A percentile compares a stretch with the other conserved stretches of the same genome.
These are phyloP conservation scores for Apophysomyces ossiformis DNA, from an alignment of 371 early-diverging fungal species.

Conservation along the genomic window DNA sequence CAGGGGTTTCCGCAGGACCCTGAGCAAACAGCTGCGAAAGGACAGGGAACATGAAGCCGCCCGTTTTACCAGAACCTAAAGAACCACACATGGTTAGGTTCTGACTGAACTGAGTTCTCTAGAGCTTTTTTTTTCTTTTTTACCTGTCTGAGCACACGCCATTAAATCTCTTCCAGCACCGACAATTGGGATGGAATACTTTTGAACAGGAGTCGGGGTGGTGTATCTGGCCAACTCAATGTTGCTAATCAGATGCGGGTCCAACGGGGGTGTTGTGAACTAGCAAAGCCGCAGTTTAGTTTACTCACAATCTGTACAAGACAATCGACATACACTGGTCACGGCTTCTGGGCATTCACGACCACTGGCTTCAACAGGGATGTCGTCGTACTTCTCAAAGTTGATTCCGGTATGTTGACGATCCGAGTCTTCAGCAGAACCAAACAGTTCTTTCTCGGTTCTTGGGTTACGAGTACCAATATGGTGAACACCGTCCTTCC, in stretches of 20 bases:
- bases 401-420: constrained; percentile 87
- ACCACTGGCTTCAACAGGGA: constrained; percentile 95
- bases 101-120: neutral
- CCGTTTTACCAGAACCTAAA: constrained; percentile 75
- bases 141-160: constrained; percentile 86
- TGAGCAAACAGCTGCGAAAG: constrained; percentile 42
- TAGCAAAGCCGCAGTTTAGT: constrained; percentile 79
- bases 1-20: constrained; percentile 28
- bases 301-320: constrained; percentile 87
- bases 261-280: constrained; percentile 80
- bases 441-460: constrained; percentile 81
- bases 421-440: constrained; percentile 68
- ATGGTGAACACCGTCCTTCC: constrained; percentile 78
- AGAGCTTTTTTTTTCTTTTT: neutral
- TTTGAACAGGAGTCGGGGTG: constrained; percentile 96
- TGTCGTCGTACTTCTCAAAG: constrained; percentile 96
- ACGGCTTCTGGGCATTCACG: constrained; percentile 81
- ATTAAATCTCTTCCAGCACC: constrained; percentile 70
- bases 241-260: constrained; percentile 88
- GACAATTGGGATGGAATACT: constrained; percentile 73
- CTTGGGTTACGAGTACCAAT: constrained; percentile 74
- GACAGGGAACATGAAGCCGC: constrained; percentile 73
- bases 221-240: constrained; percentile 90
- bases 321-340: constrained; percentile 75
- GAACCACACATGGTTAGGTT: neutral